A percentile compares a stretch with the other conserved stretches of the same genome.
Evolutionary conservation across 106 monocot species (phyloP).

Genomic region (Dioscorea dumetorum): DNA sequence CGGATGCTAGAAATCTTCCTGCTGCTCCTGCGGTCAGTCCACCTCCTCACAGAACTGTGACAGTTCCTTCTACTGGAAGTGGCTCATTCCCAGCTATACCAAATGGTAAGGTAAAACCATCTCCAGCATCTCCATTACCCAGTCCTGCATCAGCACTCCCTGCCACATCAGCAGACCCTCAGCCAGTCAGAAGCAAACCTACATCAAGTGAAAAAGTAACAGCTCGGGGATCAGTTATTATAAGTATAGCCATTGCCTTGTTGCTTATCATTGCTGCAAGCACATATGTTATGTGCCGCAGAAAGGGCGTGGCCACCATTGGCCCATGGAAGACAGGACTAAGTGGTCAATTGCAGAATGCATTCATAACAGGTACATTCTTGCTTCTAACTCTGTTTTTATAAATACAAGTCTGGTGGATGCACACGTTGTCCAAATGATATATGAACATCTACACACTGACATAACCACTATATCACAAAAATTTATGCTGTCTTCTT

Average conservation of each 20-base stretch:
- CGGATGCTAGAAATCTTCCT: constrained; percentile 34
- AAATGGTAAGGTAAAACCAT: background rate
- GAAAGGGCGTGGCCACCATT: constrained; percentile 20
- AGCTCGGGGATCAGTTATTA: constrained; percentile 30
- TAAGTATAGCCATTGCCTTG: constrained; percentile 19
- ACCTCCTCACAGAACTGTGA: constrained; percentile 11
- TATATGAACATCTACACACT: background rate
- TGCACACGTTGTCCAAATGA: background rate
- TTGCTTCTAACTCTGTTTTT: background rate
- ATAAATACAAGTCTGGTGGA: background rate
- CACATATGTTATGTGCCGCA: constrained; percentile 20
- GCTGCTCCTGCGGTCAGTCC: constrained; percentile 26
- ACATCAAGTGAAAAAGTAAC: constrained; percentile 7
- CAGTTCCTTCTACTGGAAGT: constrained; percentile 56
- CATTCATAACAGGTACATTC: constrained; percentile 56
- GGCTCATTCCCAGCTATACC: constrained; percentile 70
- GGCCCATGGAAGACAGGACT: constrained; percentile 67
- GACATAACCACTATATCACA: background rate
- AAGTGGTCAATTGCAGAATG: constrained; percentile 72
- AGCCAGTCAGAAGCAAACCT: background rate
- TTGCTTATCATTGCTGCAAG: constrained; percentile 15
- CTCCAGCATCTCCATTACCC: background rate
- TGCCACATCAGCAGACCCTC: background rate
- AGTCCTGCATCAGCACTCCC: background rate
- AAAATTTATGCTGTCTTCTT: too few species aligned